Percentiles rank a stretch among this genome's conserved stretches.
Conservation (phyloP, 139 green algal species). For the Tetratostichococcus sp. region DNA sequence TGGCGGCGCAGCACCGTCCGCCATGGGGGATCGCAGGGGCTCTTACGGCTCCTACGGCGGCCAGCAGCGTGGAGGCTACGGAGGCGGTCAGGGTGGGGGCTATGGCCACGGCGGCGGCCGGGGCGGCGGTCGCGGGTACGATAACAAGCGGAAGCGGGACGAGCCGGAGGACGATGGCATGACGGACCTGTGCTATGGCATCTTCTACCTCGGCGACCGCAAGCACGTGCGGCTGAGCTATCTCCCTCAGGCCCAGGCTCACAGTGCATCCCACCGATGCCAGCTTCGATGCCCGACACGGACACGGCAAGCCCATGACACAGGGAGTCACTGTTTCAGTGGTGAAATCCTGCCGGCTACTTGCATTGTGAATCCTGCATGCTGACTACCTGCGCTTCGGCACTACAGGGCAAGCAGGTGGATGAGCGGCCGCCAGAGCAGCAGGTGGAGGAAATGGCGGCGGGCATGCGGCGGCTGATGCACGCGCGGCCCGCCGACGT, state of each 20-base stretch:
- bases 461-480: slow-evolving; percentile 1
- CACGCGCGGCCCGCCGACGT: slow-evolving; percentile 13
- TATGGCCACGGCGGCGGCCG: background rate
- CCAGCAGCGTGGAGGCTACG: too few species aligned
- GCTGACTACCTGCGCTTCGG: background rate
- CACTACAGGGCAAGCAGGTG: background rate
- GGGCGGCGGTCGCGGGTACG: background rate
- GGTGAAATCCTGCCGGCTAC: background rate
- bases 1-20: too few species aligned
- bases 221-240: background rate
- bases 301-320: too few species aligned
- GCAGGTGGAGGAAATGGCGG: slow-evolving; percentile 3
- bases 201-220: slow-evolving; percentile 4
- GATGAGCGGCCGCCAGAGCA: background rate
- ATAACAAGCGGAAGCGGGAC: slow-evolving; percentile 1
- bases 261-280: too few species aligned
- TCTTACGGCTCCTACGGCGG: too few species aligned
- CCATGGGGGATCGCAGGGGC: too few species aligned
- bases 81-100: too few species aligned
- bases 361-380: background rate
- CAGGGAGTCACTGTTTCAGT: background rate
- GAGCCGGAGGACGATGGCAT: slow-evolving; percentile 1
- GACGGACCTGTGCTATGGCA: background rate
- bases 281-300: too few species aligned
- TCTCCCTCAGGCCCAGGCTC: too few species aligned